Base-by-base conservation (phyloP, 768 basidiomycete species). In the Lentinus tigrinus region DNA sequence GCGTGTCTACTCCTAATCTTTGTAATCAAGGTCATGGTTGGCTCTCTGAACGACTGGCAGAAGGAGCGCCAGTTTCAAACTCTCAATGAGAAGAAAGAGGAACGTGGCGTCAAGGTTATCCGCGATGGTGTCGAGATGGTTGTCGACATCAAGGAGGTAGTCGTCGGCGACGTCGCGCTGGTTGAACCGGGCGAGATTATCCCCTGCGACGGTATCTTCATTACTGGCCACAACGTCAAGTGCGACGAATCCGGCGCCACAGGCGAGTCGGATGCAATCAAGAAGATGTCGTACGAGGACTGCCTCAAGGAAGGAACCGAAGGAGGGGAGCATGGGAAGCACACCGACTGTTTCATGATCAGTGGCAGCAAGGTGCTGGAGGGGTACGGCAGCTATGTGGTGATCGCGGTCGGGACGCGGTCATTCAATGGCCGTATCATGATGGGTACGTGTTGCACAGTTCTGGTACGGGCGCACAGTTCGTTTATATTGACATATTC, bases 241-340 rank as follows among this genome's bases (percentile, higher is more conserved):
- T 98, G 95, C 70, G 97, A 99, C 67, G 97, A 98, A 72, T 93
- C 92, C 24, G 92, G 93, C 21, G 94, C 95, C 42, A 98, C 97
- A 0, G 97, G 96, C 63, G 97, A 99, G 76, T 91, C 91, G 8
- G 95, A 99, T 72, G 88, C 95, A 16, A 95, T 99, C 72, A 88
- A 87, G 71, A 99, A 99, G 73, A 69, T 85, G 17, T 63, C 89
- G 1, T 97, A 88, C 72, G 82, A 84, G 21, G 88, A 94, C 39
- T 89, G 89, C 63, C 63, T 91, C 31, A 56, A 56, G n/a, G 36
- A 16, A 16, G 56, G 39, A n/a, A 6, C 37, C 16, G 48, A 48
- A 16, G 37, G 69, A 51, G 70, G 72, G 46, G 72, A 70, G 47
- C 57, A 68, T 48, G 49, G 68, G 62, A 64, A 47, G 71, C 76